phyloP scores from a whole-genome alignment of 2,329 filamentous ascomycete genomes.

The Aspergillus ibericus region DNA sequence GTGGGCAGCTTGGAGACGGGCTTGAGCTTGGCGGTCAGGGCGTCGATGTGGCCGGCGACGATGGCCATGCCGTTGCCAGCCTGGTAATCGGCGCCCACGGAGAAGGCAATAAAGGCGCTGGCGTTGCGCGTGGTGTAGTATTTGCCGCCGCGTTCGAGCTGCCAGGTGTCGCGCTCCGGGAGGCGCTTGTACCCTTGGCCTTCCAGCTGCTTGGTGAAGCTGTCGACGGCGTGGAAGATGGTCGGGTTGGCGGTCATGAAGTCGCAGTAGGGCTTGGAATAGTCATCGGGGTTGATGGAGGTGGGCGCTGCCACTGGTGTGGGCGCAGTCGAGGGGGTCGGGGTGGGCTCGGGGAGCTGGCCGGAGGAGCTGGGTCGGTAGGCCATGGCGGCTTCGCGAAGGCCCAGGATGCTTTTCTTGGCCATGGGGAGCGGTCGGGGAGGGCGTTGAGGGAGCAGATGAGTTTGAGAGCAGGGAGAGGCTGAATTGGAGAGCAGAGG shows the following conservation, averaged over 20 bases:
- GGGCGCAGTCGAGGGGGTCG: slow-evolving; percentile 10
- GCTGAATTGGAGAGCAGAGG: neutral
- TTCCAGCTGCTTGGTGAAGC: slow-evolving; percentile 72
- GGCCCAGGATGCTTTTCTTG: slow-evolving; percentile 28
- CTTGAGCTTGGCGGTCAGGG: slow-evolving; percentile 86
- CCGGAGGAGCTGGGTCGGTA: slow-evolving; percentile 26
- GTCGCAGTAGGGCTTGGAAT: slow-evolving; percentile 79
- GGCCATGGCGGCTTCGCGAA: slow-evolving; percentile 32
- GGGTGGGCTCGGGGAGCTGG: slow-evolving; percentile 26
- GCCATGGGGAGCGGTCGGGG: slow-evolving; percentile 28
- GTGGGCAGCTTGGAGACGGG: slow-evolving; percentile 82
- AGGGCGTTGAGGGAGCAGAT: neutral
- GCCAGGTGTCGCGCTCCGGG: slow-evolving; percentile 78
- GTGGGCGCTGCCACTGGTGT: slow-evolving; percentile 15
- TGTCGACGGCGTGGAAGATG: slow-evolving; percentile 83
- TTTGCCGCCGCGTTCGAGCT: slow-evolving; percentile 76
- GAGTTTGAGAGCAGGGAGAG: neutral
- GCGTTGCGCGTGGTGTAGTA: slow-evolving; percentile 88
- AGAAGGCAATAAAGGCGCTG: slow-evolving; percentile 81
- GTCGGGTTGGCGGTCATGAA: slow-evolving; percentile 91
- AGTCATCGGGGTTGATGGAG: slow-evolving; percentile 54
- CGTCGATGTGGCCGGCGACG: slow-evolving; percentile 89
- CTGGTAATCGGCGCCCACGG: slow-evolving; percentile 75
- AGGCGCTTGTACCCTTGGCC: slow-evolving; percentile 73
- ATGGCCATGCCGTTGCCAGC: slow-evolving; percentile 85